These are phyloP conservation scores for Kluyveromyces wickerhamii DNA, from an alignment of 805 yeast species.

Conservation along the genomic window DNA sequence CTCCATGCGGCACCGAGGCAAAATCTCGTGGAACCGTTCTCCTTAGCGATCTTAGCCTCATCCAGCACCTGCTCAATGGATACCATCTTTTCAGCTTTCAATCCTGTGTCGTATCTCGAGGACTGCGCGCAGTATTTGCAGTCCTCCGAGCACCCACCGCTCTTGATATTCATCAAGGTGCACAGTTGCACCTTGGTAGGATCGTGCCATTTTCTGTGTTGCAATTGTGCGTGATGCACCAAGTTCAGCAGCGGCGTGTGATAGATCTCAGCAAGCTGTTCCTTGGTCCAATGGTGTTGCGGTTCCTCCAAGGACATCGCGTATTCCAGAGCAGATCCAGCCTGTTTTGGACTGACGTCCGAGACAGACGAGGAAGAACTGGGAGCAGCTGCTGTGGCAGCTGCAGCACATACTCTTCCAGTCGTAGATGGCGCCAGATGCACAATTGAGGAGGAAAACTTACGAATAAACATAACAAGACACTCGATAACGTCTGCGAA, in stretches of 20 bases:
- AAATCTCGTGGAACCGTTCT: slow-evolving; percentile 67
- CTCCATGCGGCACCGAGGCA: slow-evolving; percentile 90
- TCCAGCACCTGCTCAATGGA: slow-evolving; percentile 52
- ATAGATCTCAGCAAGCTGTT: slow-evolving; percentile 53
- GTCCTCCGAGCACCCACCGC: slow-evolving; percentile 79
- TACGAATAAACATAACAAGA: too few relatives aligned
- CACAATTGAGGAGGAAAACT: too few relatives aligned
- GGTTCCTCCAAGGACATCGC: slow-evolving; percentile 30
- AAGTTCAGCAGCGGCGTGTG: slow-evolving; percentile 59
- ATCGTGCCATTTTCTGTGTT: slow-evolving; percentile 60
- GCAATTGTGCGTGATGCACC: slow-evolving; percentile 50
- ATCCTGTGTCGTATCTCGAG: slow-evolving; percentile 57
- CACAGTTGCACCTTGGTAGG: slow-evolving; percentile 68
- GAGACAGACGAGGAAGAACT: slow-evolving; percentile 6
- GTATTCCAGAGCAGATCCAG: slow-evolving; percentile 11
- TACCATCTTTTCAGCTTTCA: slow-evolving; percentile 60
- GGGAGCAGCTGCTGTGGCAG: slow-evolving; percentile 10
- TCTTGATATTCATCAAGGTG: slow-evolving; percentile 64
- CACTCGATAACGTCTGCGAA: too few relatives aligned
- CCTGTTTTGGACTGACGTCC: background rate
- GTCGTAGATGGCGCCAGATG: too few relatives aligned
- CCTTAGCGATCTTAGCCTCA: slow-evolving; percentile 58
- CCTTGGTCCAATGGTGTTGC: slow-evolving; percentile 46
- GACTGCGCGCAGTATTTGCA: slow-evolving; percentile 80
- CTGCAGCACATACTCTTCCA: slow-evolving; percentile 8